Base-by-base conservation (phyloP, 441 rosid genomes). In the Eutrema salsugineum region DNA sequence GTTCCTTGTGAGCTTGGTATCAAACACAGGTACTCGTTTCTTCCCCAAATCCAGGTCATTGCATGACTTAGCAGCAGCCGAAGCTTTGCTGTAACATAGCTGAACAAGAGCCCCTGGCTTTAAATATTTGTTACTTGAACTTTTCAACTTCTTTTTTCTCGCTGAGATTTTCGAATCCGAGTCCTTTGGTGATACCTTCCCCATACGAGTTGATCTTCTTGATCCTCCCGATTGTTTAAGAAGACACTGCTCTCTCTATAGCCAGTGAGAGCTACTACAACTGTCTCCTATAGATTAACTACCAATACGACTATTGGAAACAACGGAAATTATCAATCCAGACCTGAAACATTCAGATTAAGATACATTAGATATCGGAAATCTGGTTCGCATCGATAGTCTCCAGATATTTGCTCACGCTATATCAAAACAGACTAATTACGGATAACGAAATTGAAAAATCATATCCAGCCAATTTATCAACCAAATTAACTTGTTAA, bases 71-170 rank as follows among this genome's bases (percentile, higher is more conserved):
- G 82, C 75, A 43, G 82, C 77, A 33, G 83, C 80, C 0, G 91
- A 81, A 0, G 72, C 78, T 79, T 84, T 88, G 47, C 53, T 82
- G 70, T 85, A 83, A 7, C 87, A 84, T 57, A 87, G 83, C 82
- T 87, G 97, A 75, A 94, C 91, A n/a, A 91, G 85, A 20, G 96
- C 85, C 43, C 97, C 96, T 1, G 99, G 96, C 72, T 88, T 94
- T 81, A 94, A 77, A 81, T 86, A 91, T 77, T 78, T 91, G 54
- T 71, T 80, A 76, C 78, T 79, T 0, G 97, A 86, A 56, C 80
- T 79, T 77, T 87, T 79, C 67, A 77, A 70, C 27, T 87, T 83
- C 79, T 85, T 83, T 60, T 82, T 90, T 71, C 86, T 86, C 72
- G 81, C 80, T 0, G 90, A 50, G n/a, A 77, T 79, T 66, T 79